Base-by-base conservation (phyloP, 352 stramenopile genomes). In the Globisporangium alternatum region DNA sequence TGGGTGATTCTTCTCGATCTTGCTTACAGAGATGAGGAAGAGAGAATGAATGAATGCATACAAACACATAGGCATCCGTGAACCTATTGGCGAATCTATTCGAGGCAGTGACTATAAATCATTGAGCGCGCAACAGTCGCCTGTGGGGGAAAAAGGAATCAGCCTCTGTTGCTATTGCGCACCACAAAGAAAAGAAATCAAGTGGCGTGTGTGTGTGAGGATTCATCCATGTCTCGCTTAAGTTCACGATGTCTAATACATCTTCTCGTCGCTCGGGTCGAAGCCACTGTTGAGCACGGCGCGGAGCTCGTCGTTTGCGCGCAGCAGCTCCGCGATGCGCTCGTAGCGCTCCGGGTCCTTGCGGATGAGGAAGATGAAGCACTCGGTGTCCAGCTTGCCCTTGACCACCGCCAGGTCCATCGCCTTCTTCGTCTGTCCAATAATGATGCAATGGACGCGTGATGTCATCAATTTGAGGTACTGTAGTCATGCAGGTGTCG, bases 321-420 rank as follows among this genome's bases (percentile, higher is more conserved):
- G 83, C 57, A 95, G 65, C 25, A 96, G 66, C 67, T 96, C 83
- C 12, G 86, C 83, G 60, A 93, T 88, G 54, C 88, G 84, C 53
- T 91, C 83, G 67, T 93, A 91, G 10, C 74, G 80, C 69, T 95
- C 85, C 1, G 82, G 75, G 64, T 96, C 80, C 58, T 96, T 96
- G 54, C 84, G 88, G 65, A 96, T 89, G n/a, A 91, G 71, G 55
- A 96, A 95, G 55, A 92, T 92, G 66, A 96, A 93, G 71, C 88
- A 96, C 69, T 96, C 88, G 30, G 84, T 89, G 64, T 96, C 88
- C 28, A 96, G 67, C 51, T 95, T 94, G 53, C 86, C 88, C 67
- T 93, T 92, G 69, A 93, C 74, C n/a, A 76, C 65, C 41, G 88
- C 75, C 47, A 96, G 58, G 33, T 93, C 84, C 78, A 95, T 83